These are phyloP conservation scores for Podila horticola DNA, from an alignment of 192 early-diverging fungal genomes.

Conservation along the genomic window DNA sequence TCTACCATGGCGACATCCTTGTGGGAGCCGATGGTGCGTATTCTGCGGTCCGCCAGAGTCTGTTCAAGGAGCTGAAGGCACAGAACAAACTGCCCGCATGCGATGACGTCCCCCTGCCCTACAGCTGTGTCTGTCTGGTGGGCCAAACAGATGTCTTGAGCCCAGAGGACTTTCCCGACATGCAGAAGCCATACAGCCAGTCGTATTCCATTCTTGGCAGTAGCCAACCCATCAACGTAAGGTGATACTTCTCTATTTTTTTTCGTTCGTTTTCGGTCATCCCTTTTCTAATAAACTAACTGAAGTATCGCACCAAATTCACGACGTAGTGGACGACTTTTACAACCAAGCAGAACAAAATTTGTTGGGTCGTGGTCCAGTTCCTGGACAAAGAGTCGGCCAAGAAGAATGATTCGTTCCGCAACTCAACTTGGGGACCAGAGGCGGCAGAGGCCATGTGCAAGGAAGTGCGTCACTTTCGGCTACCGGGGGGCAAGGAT, in stretches of 20 bases:
- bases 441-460: slow-evolving; percentile 29
- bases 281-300: neutral
- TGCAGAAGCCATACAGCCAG: neutral
- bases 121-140: neutral
- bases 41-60: neutral
- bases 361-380: slow-evolving; percentile 21
- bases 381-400: slow-evolving; percentile 3
- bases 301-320: neutral
- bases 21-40: neutral
- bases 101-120: neutral
- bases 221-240: neutral
- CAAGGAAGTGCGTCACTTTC: slow-evolving; percentile 18
- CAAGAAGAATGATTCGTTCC: slow-evolving; percentile 13
- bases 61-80: neutral
- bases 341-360: slow-evolving; percentile 3
- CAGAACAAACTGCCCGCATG: neutral
- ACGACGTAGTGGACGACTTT: slow-evolving; percentile 8
- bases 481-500: neutral
- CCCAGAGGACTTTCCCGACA: neutral
- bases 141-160: neutral
- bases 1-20: neutral
- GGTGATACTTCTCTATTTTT: too few relatives aligned
- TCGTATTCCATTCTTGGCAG: neutral
- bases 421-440: slow-evolving; percentile 23
- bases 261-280: neutral